Evolutionary conservation across 2,329 filamentous ascomycete genomes (phyloP).

Genomic region (Neoscytalidium dimidiatum): DNA sequence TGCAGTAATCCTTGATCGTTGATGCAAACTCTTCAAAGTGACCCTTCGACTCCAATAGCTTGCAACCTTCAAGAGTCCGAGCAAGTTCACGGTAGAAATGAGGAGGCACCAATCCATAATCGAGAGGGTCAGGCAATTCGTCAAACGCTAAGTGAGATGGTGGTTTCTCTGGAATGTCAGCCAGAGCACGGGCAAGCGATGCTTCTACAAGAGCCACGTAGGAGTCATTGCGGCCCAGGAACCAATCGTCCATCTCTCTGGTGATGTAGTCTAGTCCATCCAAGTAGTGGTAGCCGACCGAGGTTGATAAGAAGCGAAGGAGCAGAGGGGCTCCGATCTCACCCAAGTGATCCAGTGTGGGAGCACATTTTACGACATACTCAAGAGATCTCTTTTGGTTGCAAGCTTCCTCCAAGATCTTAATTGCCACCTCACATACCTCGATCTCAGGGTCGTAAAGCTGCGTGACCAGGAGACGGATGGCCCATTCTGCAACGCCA

Average conservation of each 20-base stretch:
- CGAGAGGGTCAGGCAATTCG: constrained; percentile 48
- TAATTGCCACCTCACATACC: constrained; percentile 93
- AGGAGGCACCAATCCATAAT: constrained; percentile 72
- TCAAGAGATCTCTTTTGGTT: constrained; percentile 89
- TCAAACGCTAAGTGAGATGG: constrained; percentile 48
- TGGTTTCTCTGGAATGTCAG: constrained; percentile 59
- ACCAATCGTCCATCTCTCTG: constrained; percentile 99
- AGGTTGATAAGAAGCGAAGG: constrained; percentile 90
- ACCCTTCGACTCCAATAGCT: constrained; percentile 84
- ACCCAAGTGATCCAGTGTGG: constrained; percentile 89
- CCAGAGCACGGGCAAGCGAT: constrained; percentile 84
- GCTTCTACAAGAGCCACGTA: constrained; percentile 95
- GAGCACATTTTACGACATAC: constrained; percentile 94
- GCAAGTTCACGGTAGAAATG: constrained; percentile 97
- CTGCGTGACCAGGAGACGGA: constrained; percentile 94
- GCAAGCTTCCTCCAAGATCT: constrained; percentile 95
- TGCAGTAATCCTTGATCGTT: constrained; percentile 84
- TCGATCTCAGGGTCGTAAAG: constrained; percentile 97
- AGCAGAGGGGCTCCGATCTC: constrained; percentile 95
- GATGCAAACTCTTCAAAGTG: constrained; percentile 93
- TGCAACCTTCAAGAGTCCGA: constrained; percentile 88
- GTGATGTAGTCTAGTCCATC: constrained; percentile 98
- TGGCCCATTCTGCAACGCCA: constrained; percentile 88
- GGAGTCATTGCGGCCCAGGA: constrained; percentile 92
- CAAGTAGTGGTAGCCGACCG: constrained; percentile 95